These are phyloP conservation scores for Mycena galericulata DNA, from an alignment of 768 basidiomycete genomes.

Conservation along the genomic window DNA sequence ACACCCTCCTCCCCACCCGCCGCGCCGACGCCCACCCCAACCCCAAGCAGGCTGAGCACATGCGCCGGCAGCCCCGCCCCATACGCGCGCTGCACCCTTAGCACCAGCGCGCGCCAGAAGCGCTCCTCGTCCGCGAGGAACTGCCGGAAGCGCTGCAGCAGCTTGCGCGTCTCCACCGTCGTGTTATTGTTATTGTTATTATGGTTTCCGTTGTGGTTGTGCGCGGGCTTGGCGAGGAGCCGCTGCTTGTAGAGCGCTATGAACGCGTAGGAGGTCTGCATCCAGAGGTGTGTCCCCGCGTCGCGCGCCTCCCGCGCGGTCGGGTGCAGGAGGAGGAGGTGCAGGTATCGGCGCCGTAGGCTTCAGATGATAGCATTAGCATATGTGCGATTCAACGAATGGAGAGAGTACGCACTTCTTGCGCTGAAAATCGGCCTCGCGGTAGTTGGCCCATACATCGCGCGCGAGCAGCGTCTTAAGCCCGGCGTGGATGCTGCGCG, in stretches of 20 bases:
- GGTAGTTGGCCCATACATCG: constrained; percentile 76
- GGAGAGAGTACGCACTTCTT: constrained; percentile 77
- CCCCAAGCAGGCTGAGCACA: no score
- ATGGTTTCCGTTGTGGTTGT: constrained; percentile 40
- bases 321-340: constrained; percentile 75
- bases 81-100: constrained; percentile 80
- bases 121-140: constrained; percentile 92
- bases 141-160: constrained; percentile 88
- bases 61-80: no score
- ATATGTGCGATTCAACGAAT: no score
- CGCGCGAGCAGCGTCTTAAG: constrained; percentile 82
- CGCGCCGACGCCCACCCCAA: constrained; percentile 43
- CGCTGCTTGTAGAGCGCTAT: constrained; percentile 87
- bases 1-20: constrained; percentile 51
- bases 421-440: constrained; percentile 85
- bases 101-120: constrained; percentile 88
- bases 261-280: constrained; percentile 90
- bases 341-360: constrained; percentile 77
- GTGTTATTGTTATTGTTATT: constrained; percentile 38
- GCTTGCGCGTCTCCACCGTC: constrained; percentile 87
- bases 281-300: constrained; percentile 89
- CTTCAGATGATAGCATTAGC: constrained; percentile 48
- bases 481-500: constrained; percentile 77
- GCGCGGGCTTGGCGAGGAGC: constrained; percentile 70
- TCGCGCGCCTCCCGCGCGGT: constrained; percentile 81